phyloP scores from a whole-genome alignment of 176 grass and related monocot species.

The Oryza nivara region DNA sequence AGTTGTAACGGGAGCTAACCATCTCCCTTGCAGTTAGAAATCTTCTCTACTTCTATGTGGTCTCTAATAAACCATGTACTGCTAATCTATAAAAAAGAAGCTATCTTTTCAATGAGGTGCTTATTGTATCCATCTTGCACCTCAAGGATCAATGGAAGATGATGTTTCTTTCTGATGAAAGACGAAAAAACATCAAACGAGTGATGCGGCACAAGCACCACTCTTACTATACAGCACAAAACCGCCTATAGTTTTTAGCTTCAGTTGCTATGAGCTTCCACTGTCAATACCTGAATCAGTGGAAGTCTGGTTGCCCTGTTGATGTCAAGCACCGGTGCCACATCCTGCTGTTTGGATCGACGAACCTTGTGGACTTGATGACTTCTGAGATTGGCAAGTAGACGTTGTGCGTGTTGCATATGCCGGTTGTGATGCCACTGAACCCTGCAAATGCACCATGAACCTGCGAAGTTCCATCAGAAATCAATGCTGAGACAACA shows the following conservation, averaged over 20 bases:
- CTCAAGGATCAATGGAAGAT: not conserved
- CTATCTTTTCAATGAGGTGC: not conserved
- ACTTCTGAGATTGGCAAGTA: constrained; percentile 88
- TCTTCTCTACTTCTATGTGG: not conserved
- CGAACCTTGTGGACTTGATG: constrained; percentile 59
- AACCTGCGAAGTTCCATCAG: constrained; percentile 52
- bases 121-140: constrained; percentile 28
- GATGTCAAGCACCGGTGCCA: constrained; percentile 96
- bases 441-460: constrained; percentile 94
- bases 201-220: not conserved
- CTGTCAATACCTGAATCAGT: constrained; percentile 40
- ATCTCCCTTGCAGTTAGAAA: not conserved
- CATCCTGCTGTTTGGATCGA: constrained; percentile 94
- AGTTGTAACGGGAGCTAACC: not conserved
- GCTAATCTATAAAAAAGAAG: constrained; percentile 15
- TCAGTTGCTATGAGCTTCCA: constrained; percentile 16
- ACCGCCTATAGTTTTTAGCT: not conserved
- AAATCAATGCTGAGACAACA: not conserved
- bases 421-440: constrained; percentile 87
- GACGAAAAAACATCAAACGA: not conserved
- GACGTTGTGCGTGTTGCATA: constrained; percentile 87
- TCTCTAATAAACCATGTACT: not conserved
- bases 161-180: constrained; percentile 13
- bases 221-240: constrained; percentile 10
- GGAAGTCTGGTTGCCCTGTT: constrained; percentile 90